Percentiles rank a stretch among this genome's conserved stretches.
These are phyloP conservation scores for Sugiyamaella grinbergsii DNA, from an alignment of 1,139 yeast species.

Conservation along the genomic window DNA sequence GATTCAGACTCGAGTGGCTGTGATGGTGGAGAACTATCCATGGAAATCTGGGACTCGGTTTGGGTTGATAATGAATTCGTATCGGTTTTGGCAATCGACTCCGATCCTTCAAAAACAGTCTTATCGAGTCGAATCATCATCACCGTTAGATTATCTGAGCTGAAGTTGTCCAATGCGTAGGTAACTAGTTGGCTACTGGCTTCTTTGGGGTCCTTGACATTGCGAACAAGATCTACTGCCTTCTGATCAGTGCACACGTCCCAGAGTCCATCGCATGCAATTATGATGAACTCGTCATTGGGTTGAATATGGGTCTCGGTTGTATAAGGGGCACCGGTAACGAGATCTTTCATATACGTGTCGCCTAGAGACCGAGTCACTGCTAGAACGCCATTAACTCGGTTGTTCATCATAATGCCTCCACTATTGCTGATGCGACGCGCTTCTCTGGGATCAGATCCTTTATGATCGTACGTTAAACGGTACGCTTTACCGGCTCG, in stretches of 20 bases:
- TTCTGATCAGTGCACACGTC: conserved; percentile 82
- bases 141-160: conserved; percentile 91
- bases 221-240: conserved; percentile 72
- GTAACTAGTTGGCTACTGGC: conserved; percentile 74
- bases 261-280: conserved; percentile 97
- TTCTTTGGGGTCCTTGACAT: conserved; percentile 56
- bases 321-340: conserved; percentile 89
- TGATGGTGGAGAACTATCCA: conserved; percentile 1
- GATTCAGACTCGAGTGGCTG: neutral
- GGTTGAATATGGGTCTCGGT: conserved; percentile 74
- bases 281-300: conserved; percentile 80
- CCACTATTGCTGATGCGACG: conserved; percentile 76
- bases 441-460: conserved; percentile 76
- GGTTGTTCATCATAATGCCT: conserved; percentile 82
- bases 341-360: conserved; percentile 84
- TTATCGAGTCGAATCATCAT: conserved; percentile 74
- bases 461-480: conserved; percentile 91
- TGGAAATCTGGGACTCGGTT: neutral
- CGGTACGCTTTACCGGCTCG: conserved; percentile 75
- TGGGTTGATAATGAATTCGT: conserved; percentile 29
- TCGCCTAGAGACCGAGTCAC: conserved; percentile 97
- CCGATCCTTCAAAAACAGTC: conserved; percentile 40
- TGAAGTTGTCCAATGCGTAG: conserved; percentile 74
- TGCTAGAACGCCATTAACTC: conserved; percentile 95
- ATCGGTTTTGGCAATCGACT: neutral